phyloP scores from a whole-genome alignment of 345 rosid species.

The Alliaria petiolata region DNA sequence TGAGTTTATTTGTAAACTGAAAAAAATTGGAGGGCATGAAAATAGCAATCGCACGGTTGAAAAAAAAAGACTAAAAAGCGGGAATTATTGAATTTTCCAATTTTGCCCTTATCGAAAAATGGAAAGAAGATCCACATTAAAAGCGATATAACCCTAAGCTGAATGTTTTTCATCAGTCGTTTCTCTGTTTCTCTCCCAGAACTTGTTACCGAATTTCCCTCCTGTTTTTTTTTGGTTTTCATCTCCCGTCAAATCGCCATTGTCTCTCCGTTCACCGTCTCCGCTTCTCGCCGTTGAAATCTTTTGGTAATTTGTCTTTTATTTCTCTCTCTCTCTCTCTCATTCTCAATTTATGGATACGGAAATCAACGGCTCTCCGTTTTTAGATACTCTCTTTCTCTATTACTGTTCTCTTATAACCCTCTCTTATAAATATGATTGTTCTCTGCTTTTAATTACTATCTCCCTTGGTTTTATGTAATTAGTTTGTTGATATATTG shows the following conservation, averaged over 20 bases:
- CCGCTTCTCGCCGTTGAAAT: background rate
- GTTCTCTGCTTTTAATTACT: no score
- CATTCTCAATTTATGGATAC: background rate
- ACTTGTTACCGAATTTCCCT: background rate
- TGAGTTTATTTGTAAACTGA: background rate
- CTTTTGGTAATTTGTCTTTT: background rate
- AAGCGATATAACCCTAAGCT: background rate
- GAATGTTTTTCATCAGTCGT: background rate
- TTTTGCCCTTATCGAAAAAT: background rate
- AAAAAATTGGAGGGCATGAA: background rate
- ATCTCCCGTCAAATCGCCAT: background rate
- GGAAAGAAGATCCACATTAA: conserved; percentile 4
- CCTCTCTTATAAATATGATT: background rate
- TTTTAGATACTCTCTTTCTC: background rate
- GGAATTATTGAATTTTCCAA: background rate
- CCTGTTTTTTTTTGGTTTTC: no score
- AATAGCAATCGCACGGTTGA: background rate
- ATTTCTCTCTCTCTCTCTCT: background rate
- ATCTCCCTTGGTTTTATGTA: no score
- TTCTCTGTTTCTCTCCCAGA: background rate
- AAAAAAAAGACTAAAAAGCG: background rate
- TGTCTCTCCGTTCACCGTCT: background rate
- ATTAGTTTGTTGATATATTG: no score
- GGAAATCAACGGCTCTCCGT: background rate
- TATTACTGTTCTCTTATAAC: background rate